Base-by-base conservation (phyloP, 1,139 yeast genomes). In the Blastobotrys buckinghamii region DNA sequence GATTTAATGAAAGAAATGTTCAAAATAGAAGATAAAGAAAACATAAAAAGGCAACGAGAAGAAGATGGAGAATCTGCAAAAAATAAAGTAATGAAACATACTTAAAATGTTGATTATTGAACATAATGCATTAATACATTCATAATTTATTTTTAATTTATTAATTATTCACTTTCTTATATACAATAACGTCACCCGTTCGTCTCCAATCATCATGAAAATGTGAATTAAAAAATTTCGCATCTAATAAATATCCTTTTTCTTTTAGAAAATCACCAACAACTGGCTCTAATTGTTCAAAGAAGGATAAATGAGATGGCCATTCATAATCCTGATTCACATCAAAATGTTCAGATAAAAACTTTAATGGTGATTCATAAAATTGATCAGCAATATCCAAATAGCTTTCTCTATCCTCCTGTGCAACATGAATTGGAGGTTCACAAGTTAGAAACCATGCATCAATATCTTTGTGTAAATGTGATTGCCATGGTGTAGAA, bases 401-500 rank as follows among this genome's bases (percentile, higher is more conserved):
- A 61, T 92, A 94, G 0, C 54, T 49, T 0, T 57, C 59, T 4
- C 83, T 58, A 52, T 57, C 65, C 17, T 45, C 66, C 54, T 15
- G 54, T 37, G 54, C 38, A 38, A 55, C 26, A 15, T 57, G 54
- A 38, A 87, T 66, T 1, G 98, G 98, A 0, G 98, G 99, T 54
- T 88, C 95, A 64, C 99, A 94, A 0, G 96, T 81, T 37, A 94
- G 70, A 52, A 84, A 83, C 96, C 96, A 86, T 2, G 79, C 66
- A 8, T 68, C 66, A 3, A 78, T 64, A 7, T 69, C 65, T 22
- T 84, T 68, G 59, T 89, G 96, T 39, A 94, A 66, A 59, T 84
- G 81, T 34, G 95, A 79, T 61, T 88, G 96, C 84, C 95, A 87
- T 2, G 98, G 98, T 0, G 97, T 90, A 0, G 97, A 90, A 64